Evolutionary conservation across 371 early-diverging fungal species (phyloP), one percentile per base, ranked within the genome.

Genomic region (Umbelopsis sp.): DNA sequence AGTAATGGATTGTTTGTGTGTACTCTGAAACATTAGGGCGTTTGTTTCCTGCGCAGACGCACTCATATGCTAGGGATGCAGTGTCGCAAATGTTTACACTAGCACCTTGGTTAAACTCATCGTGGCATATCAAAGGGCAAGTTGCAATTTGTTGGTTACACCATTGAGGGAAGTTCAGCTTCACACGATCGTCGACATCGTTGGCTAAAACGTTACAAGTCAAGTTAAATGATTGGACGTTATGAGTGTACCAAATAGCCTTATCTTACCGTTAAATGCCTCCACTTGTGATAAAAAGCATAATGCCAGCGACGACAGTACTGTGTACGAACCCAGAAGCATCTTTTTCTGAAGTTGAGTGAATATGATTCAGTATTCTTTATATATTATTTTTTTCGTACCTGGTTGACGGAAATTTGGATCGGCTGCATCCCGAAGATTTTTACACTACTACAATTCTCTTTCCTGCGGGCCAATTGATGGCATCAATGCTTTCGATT

Each of bases 1-100:
- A 67, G 22, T 52, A 67, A n/a, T 32, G 24, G 38, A 67, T 67
- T 8, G 63, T 67, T 53, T 57, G 62, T n/a, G 62, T 52, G 53
- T 67, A 52, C 24, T 62, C 62, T 4, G 22, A 25, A 11, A 35
- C 4, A 11, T 65, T 65, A 18, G 65, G 65, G 10, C 24, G 32
- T 4, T 44, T 6, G 12, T 44, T 44, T 18, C 48, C 48, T 22
- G 67, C 51, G 57, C 57, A 67, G 7, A 67, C 32, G 25, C 68
- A 67, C 7, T 22, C 29, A 24, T 24, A 63, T 9, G 44, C 44
- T 25, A 62, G 29, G 16, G 63, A 25, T 4, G 32, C 14, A 12
- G 57, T n/a, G 35, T 65, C 46, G 48, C 65, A 65, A 4, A 32
- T 48, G 29, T 65, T 65, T 48, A 44, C 2, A 14, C 4, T 41